A percentile compares a stretch with the other conserved stretches of the same genome.
Evolutionary conservation across 23 red algal species (phyloP).

Genomic region (Gracilaria gracilis): DNA sequence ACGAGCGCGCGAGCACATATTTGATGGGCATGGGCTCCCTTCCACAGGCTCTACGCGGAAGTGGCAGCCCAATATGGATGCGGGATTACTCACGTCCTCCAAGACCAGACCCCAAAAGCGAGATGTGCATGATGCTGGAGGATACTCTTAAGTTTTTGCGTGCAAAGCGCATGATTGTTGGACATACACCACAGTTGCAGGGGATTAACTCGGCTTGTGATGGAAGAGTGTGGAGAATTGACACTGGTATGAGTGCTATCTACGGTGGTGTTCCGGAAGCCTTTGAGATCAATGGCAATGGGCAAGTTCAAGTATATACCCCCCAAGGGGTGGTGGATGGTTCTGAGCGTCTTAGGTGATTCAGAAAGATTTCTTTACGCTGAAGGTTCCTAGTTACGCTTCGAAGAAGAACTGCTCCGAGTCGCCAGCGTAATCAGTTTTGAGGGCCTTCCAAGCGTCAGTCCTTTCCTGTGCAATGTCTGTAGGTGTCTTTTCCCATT

Average conservation of each 20-base stretch:
- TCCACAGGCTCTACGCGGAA: conserved; percentile 77
- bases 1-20: conserved; percentile 51
- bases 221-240: conserved; percentile 96
- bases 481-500: conserved; percentile 78
- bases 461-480: conserved; percentile 77
- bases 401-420: conserved; percentile 57
- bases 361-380: not conserved
- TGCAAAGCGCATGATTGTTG: conserved; percentile 94
- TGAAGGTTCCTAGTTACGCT: not conserved
- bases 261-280: conserved; percentile 95
- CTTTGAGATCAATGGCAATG: conserved; percentile 76
- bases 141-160: conserved; percentile 79
- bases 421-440: conserved; percentile 69
- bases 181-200: conserved; percentile 87
- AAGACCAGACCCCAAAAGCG: conserved; percentile 35
- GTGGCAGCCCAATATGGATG: conserved; percentile 94
- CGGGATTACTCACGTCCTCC: conserved; percentile 82
- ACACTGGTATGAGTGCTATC: conserved; percentile 93
- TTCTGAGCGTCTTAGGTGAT: conserved; percentile 51
- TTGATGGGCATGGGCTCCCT: conserved; percentile 78
- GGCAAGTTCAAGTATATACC: conserved; percentile 70
- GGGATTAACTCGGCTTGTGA: conserved; percentile 93
- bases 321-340: conserved; percentile 59
- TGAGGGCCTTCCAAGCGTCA: conserved; percentile 81
- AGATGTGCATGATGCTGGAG: conserved; percentile 71